Evolutionary conservation across 2,329 filamentous ascomycete genomes (phyloP).

Genomic region (Colletotrichum orbiculare): DNA sequence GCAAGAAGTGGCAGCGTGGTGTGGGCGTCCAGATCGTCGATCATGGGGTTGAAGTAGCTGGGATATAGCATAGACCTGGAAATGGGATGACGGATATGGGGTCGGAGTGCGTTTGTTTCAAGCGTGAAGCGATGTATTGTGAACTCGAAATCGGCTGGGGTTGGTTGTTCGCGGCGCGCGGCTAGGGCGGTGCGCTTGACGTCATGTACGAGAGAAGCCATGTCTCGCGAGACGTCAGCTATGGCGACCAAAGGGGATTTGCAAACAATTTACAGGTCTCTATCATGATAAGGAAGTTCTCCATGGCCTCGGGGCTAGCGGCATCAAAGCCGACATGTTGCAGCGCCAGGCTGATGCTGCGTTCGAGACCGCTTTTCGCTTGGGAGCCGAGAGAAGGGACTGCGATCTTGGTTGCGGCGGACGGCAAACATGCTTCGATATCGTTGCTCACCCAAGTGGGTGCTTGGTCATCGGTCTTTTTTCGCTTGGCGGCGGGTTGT

Average conservation of each 20-base stretch:
- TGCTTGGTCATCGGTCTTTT: slow-evolving; percentile 15
- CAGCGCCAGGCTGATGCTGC: slow-evolving; percentile 66
- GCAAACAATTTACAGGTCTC: slow-evolving; percentile 64
- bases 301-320: slow-evolving; percentile 66
- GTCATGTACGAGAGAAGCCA: slow-evolving; percentile 60
- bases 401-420: slow-evolving; percentile 20
- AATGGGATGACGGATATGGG: slow-evolving; percentile 67
- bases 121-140: slow-evolving; percentile 64
- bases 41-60: slow-evolving; percentile 50
- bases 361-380: slow-evolving; percentile 58
- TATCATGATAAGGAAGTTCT: slow-evolving; percentile 65
- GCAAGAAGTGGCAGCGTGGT: slow-evolving; percentile 59
- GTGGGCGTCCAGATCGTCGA: slow-evolving; percentile 53
- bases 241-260: not conserved
- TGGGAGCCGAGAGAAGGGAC: slow-evolving; percentile 45
- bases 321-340: slow-evolving; percentile 69
- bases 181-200: slow-evolving; percentile 59
- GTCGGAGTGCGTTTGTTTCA: slow-evolving; percentile 61
- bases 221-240: slow-evolving; percentile 52
- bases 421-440: slow-evolving; percentile 3
- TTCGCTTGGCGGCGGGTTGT: slow-evolving; percentile 8
- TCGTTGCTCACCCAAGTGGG: not conserved
- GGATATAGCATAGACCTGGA: slow-evolving; percentile 51
- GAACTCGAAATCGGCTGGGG: slow-evolving; percentile 68
- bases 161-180: slow-evolving; percentile 63